These are phyloP conservation scores for Sugiyamaella americana DNA, from an alignment of 805 yeast genomes.

Conservation along the genomic window DNA sequence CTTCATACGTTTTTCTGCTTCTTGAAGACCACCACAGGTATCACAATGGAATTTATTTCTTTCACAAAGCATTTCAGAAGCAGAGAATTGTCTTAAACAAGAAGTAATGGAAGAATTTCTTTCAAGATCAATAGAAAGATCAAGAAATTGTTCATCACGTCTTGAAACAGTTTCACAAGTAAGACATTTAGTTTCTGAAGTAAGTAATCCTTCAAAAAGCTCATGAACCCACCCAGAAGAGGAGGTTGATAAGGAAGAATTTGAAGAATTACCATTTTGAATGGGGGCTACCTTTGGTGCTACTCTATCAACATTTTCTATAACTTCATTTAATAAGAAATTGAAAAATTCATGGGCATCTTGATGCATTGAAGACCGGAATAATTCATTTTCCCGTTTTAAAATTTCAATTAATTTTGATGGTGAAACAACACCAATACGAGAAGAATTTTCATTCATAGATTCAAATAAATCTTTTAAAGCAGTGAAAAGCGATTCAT, in stretches of 20 bases:
- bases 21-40: slow-evolving; percentile 82
- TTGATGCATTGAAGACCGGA: slow-evolving; percentile 91
- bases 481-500: slow-evolving; percentile 52
- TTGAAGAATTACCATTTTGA: slow-evolving; percentile 1
- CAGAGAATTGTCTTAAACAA: slow-evolving; percentile 74
- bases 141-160: slow-evolving; percentile 81
- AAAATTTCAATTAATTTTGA: slow-evolving; percentile 63
- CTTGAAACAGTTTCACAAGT: slow-evolving; percentile 79
- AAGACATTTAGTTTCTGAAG: slow-evolving; percentile 83
- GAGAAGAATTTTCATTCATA: slow-evolving; percentile 62
- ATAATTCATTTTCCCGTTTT: slow-evolving; percentile 76
- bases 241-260: slow-evolving; percentile 2
- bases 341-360: slow-evolving; percentile 97
- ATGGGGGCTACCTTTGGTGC: neutral
- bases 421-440: slow-evolving; percentile 83
- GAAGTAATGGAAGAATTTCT: slow-evolving; percentile 68
- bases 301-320: slow-evolving; percentile 37
- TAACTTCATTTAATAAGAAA: slow-evolving; percentile 71
- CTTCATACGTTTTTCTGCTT: slow-evolving; percentile 86
- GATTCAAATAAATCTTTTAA: slow-evolving; percentile 82
- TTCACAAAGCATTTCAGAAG: slow-evolving; percentile 77
- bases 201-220: slow-evolving; percentile 76
- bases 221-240: slow-evolving; percentile 46
- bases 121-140: slow-evolving; percentile 77
- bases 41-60: slow-evolving; percentile 92